These are phyloP conservation scores for Arxiozyma bovina DNA, from an alignment of 1,139 yeast species.

Conservation along the genomic window DNA sequence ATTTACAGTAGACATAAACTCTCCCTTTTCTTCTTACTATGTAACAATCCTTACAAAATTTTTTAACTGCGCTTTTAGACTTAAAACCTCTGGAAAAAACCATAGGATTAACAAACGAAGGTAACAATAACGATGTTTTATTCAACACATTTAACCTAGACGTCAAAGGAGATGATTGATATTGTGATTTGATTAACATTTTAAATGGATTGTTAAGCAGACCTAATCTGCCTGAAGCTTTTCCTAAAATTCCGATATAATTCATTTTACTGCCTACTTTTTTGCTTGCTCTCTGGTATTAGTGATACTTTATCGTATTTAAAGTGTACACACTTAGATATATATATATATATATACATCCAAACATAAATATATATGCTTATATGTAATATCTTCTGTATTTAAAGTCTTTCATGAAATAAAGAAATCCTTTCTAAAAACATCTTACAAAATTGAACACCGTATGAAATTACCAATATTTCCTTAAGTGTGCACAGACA, in stretches of 20 bases:
- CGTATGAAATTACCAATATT: not conserved
- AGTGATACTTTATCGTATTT: too few species aligned
- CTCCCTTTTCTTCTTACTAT: constrained; percentile 89
- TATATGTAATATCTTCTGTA: not conserved
- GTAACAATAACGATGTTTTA: not conserved
- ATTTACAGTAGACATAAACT: constrained; percentile 84
- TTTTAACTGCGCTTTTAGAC: constrained; percentile 78
- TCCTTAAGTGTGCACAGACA: not conserved
- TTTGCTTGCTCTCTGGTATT: too few species aligned
- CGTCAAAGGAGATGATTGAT: not conserved
- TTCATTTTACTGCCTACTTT: not conserved
- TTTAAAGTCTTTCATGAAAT: not conserved
- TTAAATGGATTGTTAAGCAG: not conserved
- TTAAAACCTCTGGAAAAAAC: constrained; percentile 46
- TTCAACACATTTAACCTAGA: not conserved
- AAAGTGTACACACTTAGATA: too few species aligned
- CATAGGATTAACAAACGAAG: not conserved
- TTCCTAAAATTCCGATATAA: not conserved
- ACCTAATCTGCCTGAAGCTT: not conserved
- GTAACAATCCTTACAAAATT: constrained; percentile 86
- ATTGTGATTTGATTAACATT: not conserved
- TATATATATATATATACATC: too few species aligned
- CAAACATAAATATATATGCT: too few species aligned
- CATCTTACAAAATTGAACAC: not conserved
- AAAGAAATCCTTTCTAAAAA: not conserved